Conservation (phyloP, 805 yeast genomes). For the Blastobotrys mokoenaii region DNA sequence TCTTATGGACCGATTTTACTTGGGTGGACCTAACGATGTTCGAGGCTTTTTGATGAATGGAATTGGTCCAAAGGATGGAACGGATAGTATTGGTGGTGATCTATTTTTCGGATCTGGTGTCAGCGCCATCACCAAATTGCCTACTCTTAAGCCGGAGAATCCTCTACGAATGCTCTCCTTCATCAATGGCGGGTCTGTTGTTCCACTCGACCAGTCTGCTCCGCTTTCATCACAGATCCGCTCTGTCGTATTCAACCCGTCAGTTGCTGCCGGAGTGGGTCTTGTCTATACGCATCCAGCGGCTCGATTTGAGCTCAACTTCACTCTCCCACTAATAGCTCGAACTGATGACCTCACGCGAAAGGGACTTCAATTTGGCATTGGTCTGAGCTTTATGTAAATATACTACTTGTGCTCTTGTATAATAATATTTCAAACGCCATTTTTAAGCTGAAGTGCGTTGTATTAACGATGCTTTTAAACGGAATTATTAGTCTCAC, state of each 20-base stretch:
- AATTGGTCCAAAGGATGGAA: slow-evolving; percentile 50
- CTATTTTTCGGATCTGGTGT: slow-evolving; percentile 47
- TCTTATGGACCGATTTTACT: slow-evolving; percentile 68
- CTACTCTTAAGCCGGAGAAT: slow-evolving; percentile 38
- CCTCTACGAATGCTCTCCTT: slow-evolving; percentile 59
- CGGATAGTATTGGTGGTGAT: slow-evolving; percentile 62
- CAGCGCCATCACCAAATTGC: slow-evolving; percentile 53
- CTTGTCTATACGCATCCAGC: slow-evolving; percentile 52
- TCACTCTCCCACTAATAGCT: slow-evolving; percentile 51
- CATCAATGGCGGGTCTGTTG: slow-evolving; percentile 55
- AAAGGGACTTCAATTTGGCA: slow-evolving; percentile 62
- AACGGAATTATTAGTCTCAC: neutral
- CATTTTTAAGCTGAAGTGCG: neutral
- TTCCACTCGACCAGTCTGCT: slow-evolving; percentile 18
- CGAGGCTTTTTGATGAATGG: slow-evolving; percentile 63
- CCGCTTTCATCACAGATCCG: slow-evolving; percentile 22
- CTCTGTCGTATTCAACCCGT: slow-evolving; percentile 30
- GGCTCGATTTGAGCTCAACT: slow-evolving; percentile 60
- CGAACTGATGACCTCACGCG: slow-evolving; percentile 42
- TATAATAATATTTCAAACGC: neutral
- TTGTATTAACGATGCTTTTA: no score
- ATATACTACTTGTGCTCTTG: neutral
- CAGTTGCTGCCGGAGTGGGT: slow-evolving; percentile 52
- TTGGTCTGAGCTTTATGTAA: slow-evolving; percentile 51
- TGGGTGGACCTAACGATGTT: slow-evolving; percentile 72